A percentile compares a stretch with the other conserved stretches of the same genome.
phyloP scores from a whole-genome alignment of 2,329 filamentous ascomycete genomes.

The Talaromyces sp. region DNA sequence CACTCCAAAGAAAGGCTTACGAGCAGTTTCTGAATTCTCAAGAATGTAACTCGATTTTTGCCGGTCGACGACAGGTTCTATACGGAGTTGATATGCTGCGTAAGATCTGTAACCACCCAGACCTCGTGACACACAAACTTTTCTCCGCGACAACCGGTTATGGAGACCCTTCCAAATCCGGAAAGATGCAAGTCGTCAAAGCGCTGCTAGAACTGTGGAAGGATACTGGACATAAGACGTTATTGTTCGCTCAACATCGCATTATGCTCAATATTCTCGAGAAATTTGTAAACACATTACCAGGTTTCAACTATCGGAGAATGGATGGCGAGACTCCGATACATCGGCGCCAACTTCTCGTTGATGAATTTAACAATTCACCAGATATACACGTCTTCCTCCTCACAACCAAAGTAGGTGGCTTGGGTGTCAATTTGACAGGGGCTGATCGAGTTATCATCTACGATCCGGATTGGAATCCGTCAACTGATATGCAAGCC shows the following conservation, averaged over 20 bases:
- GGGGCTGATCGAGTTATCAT: conserved; percentile 96
- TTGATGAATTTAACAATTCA: conserved; percentile 87
- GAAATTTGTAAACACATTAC: conserved; percentile 66
- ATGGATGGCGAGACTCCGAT: conserved; percentile 95
- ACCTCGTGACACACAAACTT: conserved; percentile 69
- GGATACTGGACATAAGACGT: conserved; percentile 84
- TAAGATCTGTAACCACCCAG: conserved; percentile 97
- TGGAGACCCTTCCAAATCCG: conserved; percentile 74
- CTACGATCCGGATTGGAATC: conserved; percentile 98
- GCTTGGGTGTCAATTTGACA: conserved; percentile 88
- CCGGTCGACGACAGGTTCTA: conserved; percentile 70
- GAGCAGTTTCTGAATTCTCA: conserved; percentile 75
- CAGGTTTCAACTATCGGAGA: conserved; percentile 71
- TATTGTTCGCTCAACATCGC: conserved; percentile 88
- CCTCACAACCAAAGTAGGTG: conserved; percentile 91
- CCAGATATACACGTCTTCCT: conserved; percentile 81
- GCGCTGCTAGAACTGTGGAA: conserved; percentile 85
- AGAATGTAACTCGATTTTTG: conserved; percentile 79
- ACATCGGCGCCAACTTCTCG: conserved; percentile 80
- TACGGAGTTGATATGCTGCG: conserved; percentile 88
- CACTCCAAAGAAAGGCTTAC: conserved; percentile 74
- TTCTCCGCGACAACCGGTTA: conserved; percentile 62
- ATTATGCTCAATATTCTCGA: conserved; percentile 96
- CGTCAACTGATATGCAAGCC: conserved; percentile 91
- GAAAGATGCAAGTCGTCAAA: conserved; percentile 94